phyloP scores from a whole-genome alignment of 1,284 basidiomycete species.

The Volvariella volvacea region DNA sequence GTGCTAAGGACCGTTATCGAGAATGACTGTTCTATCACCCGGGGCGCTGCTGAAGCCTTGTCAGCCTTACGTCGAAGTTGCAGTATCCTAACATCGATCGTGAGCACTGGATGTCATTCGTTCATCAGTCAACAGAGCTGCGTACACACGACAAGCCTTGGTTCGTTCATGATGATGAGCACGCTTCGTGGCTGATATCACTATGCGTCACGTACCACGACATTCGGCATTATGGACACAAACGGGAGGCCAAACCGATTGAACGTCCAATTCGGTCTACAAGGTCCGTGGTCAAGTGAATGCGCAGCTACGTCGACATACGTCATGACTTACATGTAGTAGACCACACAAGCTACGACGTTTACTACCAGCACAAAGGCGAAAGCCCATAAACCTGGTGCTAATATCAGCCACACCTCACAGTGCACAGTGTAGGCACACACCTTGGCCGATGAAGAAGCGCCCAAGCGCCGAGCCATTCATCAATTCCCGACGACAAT shows the following conservation, averaged over 20 bases:
- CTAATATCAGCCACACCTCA: too few relatives aligned
- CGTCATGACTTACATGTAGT: neutral
- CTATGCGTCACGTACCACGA: neutral
- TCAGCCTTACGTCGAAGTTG: neutral
- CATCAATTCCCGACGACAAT: neutral
- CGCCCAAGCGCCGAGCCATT: neutral
- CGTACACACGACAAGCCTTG: neutral
- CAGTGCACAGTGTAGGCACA: too few relatives aligned
- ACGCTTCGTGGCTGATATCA: too few relatives aligned
- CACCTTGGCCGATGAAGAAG: neutral
- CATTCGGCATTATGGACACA: neutral
- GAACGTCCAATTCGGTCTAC: neutral
- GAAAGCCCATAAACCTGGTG: neutral
- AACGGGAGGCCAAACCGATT: neutral
- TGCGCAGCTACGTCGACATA: neutral
- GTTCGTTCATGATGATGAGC: neutral
- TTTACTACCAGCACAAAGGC: neutral
- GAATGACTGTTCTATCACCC: neutral
- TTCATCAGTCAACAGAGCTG: too few relatives aligned
- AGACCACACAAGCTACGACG: neutral
- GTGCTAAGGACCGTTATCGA: neutral
- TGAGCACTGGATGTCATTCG: too few relatives aligned
- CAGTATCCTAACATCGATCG: neutral
- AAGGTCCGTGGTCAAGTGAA: neutral
- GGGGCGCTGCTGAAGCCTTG: neutral